phyloP scores from a whole-genome alignment of 1,284 basidiomycete species.

The Phellinidium pouzarii region DNA sequence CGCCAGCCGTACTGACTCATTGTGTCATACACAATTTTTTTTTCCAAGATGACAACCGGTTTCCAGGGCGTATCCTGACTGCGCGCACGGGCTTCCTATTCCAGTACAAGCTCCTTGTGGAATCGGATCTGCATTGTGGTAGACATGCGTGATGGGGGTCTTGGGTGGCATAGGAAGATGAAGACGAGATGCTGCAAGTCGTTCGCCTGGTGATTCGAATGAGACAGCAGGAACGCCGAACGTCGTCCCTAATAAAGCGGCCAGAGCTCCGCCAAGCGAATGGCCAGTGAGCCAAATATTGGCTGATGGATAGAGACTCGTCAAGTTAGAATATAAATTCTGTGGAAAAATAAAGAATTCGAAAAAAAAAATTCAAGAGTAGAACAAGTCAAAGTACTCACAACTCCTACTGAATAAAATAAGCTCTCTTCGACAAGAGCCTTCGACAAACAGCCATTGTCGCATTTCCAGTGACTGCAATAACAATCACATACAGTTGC shows the following conservation, averaged over 20 bases:
- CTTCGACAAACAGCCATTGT: slow-evolving; percentile 75
- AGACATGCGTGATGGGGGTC: slow-evolving; percentile 57
- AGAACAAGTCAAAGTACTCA: slow-evolving; percentile 32
- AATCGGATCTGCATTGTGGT: slow-evolving; percentile 78
- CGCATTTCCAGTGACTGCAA: slow-evolving; percentile 64
- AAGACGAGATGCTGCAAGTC: slow-evolving; percentile 78
- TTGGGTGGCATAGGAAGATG: slow-evolving; percentile 71
- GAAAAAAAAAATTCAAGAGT: slow-evolving; percentile 5
- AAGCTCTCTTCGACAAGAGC: slow-evolving; percentile 86
- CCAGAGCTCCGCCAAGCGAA: slow-evolving; percentile 83
- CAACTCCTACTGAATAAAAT: slow-evolving; percentile 82
- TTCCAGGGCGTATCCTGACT: slow-evolving; percentile 68
- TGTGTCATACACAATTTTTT: slow-evolving; percentile 77
- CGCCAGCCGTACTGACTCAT: slow-evolving; percentile 78
- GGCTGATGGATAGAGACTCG: slow-evolving; percentile 74
- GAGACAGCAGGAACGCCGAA: slow-evolving; percentile 93
- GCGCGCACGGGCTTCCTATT: slow-evolving; percentile 52
- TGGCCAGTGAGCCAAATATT: slow-evolving; percentile 92
- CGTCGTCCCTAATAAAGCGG: slow-evolving; percentile 83
- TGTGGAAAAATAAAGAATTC: slow-evolving; percentile 24
- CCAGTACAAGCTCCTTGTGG: slow-evolving; percentile 74
- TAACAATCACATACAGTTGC: slow-evolving; percentile 90
- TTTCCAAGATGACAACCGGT: slow-evolving; percentile 67
- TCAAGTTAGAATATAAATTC: slow-evolving; percentile 79
- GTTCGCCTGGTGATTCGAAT: slow-evolving; percentile 91